Conservation (phyloP, 2,329 filamentous ascomycete species). For the Chaetomium sp. region DNA sequence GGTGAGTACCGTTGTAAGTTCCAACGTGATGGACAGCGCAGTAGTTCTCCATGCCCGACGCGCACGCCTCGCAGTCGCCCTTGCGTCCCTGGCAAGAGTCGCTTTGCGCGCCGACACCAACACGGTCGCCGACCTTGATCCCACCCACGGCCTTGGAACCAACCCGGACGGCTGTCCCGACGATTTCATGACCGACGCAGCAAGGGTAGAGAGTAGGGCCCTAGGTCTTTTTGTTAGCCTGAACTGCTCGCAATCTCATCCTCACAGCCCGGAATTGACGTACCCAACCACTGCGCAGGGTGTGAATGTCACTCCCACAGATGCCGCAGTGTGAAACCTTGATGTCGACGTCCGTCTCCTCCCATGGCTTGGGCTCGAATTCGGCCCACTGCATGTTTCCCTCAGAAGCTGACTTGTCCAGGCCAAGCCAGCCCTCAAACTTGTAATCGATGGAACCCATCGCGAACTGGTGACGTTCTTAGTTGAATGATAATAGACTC, state of each 20-base stretch:
- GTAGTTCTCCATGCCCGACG: conserved; percentile 32
- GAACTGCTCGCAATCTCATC: not conserved
- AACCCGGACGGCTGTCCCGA: conserved; percentile 51
- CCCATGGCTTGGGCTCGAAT: conserved; percentile 59
- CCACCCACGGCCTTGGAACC: conserved; percentile 39
- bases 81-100: conserved; percentile 42
- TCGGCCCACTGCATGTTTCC: conserved; percentile 50
- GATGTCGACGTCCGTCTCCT: conserved; percentile 60
- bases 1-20: conserved; percentile 49
- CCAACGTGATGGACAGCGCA: conserved; percentile 35
- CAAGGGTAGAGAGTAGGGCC: conserved; percentile 32
- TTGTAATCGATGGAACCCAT: conserved; percentile 35
- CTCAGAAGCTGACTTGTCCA: conserved; percentile 34
- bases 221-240: conserved; percentile 5
- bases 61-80: conserved; percentile 35
- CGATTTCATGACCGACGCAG: conserved; percentile 59
- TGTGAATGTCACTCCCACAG: conserved; percentile 57
- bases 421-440: conserved; percentile 48
- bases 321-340: conserved; percentile 60
- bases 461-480: not conserved
- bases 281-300: conserved; percentile 48
- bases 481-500: not conserved
- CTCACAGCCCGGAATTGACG: not conserved
- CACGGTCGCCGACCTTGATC: conserved; percentile 55
- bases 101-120: conserved; percentile 56